Base-by-base conservation (phyloP, 495 filamentous ascomycete genomes). In the Hypoxylon subgilvum region DNA sequence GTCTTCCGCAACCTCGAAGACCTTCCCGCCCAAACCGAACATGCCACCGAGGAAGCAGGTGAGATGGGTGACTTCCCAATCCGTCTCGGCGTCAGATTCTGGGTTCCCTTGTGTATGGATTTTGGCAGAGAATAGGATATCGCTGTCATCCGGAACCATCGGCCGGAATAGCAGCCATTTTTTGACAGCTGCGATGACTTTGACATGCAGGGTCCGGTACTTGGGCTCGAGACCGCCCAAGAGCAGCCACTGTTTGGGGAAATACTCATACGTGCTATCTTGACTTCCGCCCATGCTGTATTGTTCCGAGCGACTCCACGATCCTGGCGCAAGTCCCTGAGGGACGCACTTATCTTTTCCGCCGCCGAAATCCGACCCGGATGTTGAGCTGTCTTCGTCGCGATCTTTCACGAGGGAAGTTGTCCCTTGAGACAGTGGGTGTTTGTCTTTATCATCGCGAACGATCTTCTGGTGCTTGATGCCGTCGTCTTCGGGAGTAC, bases 241-340 rank as follows among this genome's bases (percentile, higher is more conserved):
- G 18, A 98, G 83, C 4, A 87, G 57, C 65, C 79, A 87, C 68
- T 86, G 72, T 68, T 98, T 98, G 18, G 95, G 88, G 44, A 98
- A 80, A 69, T 98, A 98, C 69, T 98, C 94, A 69, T 97, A 97
- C 1, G 90, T 86, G 12, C 91, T 96, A 69, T 97, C 94, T 48
- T 92, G 87, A 71, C 85, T 84, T 48, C 87, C 91, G 36, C 91
- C 95, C 69, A 97, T 81, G 51, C 74, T 75, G 51, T 76, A 78
- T 25, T 72, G 67, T 12, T 76, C 69, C 3, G 41, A 36, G 5
- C 25, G 14, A 5, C 74, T 70, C 52, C 61, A 74, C 5, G 71
- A 68, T 10, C 64, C 62, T 1, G 74, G 57, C 14, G 70, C 71
- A 14, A 88, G 63, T 1, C 76, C 77, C 59, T 87, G 84, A 5